phyloP scores from a whole-genome alignment of 768 basidiomycete species.

The Strobilomyces confusus region DNA sequence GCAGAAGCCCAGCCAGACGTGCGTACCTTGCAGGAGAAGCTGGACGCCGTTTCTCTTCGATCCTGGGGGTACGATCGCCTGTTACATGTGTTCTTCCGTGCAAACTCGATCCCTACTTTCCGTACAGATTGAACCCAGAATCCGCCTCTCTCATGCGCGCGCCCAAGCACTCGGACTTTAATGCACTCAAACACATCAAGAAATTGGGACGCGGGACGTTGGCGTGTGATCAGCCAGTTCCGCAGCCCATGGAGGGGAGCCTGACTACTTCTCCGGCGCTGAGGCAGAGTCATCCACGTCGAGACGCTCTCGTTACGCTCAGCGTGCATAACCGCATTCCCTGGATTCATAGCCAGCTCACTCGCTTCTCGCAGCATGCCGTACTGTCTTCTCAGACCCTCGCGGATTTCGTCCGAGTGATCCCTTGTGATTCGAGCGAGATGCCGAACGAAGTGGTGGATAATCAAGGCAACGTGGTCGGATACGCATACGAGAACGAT shows the following conservation, averaged over 20 bases:
- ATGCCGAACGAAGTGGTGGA: slow-evolving; percentile 41
- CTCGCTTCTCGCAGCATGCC: slow-evolving; percentile 64
- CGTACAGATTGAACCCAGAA: slow-evolving; percentile 44
- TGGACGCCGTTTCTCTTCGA: slow-evolving; percentile 51
- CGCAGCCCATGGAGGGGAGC: background rate
- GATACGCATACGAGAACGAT: slow-evolving; percentile 27
- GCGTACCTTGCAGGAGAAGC: slow-evolving; percentile 40
- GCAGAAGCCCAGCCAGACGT: slow-evolving; percentile 44
- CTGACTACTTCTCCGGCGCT: background rate
- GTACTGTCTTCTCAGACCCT: slow-evolving; percentile 71
- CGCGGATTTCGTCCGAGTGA: slow-evolving; percentile 50
- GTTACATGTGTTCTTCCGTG: background rate
- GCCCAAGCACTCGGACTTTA: slow-evolving; percentile 63
- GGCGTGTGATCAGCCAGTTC: background rate
- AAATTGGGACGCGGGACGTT: slow-evolving; percentile 34
- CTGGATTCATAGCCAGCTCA: slow-evolving; percentile 58
- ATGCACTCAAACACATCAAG: slow-evolving; percentile 40
- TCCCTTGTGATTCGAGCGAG: slow-evolving; percentile 63
- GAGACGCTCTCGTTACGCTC: slow-evolving; percentile 51
- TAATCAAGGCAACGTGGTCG: slow-evolving; percentile 29
- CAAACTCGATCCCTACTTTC: slow-evolving; percentile 1
- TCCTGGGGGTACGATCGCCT: slow-evolving; percentile 55
- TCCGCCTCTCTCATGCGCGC: slow-evolving; percentile 61
- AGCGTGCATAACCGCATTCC: slow-evolving; percentile 57
- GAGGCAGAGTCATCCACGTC: background rate